Base-by-base conservation (phyloP, 2,329 filamentous ascomycete species). In the Aureobasidium zeae region DNA sequence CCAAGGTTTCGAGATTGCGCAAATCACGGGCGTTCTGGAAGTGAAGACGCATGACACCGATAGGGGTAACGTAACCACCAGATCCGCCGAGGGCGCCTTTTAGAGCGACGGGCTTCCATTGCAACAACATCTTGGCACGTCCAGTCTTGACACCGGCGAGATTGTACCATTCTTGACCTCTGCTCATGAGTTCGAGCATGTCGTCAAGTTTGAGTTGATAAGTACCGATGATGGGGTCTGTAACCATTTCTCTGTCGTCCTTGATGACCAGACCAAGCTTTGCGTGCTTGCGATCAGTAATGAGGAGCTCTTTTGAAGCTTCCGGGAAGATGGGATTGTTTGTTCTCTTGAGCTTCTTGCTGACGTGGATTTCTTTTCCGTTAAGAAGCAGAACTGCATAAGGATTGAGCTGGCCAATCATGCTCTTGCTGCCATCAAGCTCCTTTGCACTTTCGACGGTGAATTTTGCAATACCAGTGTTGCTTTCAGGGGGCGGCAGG, bases 301-400 rank as follows among this genome's bases (percentile, higher is more conserved):
- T 89, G 49, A 98, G 77, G 53, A 98, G 79, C 59, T 98, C 91
- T 66, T 94, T 94, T 53, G 80, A 83, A 5, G 85, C 85, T 58
- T 96, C 83, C 43, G 89, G 82, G 81, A 88, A 98, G 55, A 98
- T 88, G 6, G 91, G 91, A 55, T 94, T 91, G 67, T 98, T 98
- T 48, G 87, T 96, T 49, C 89, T 82, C 74, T 96, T 98, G 55
- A 95, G 74, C 63, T 88, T 93, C 66, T 87, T 86, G 42, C 88
- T 94, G 45, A 79, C 74, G 55, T 94, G 87, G 4, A 96, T 75
- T 59, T 93, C 83, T 64, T 91, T 94, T 50, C 86, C 84, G 56
- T 98, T 98, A 53, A 98, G 76, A 32, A 95, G 73, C 38, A 98
- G 73, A 22, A 80, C 73, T 8, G 86, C 88, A 53, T 96, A 98